phyloP scores from a whole-genome alignment of 2,329 filamentous ascomycete genomes.

The Coniochaeta prunicola region DNA sequence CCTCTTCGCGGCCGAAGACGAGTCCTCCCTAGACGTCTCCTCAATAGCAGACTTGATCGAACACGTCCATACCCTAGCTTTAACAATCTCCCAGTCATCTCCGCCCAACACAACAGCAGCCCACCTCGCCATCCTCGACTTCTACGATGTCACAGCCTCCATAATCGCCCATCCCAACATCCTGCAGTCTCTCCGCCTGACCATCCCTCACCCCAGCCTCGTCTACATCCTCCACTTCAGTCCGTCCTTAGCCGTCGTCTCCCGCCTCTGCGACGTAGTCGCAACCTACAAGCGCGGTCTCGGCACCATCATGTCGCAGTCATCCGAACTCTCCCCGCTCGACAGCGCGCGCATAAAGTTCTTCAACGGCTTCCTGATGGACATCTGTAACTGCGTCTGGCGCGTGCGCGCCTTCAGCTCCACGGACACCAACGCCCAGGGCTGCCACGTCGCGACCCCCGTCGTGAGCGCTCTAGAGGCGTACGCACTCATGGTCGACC shows the following conservation, averaged over 20 bases:
- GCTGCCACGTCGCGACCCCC: slow-evolving; percentile 39
- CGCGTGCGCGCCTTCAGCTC: slow-evolving; percentile 62
- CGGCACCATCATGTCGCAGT: slow-evolving; percentile 50
- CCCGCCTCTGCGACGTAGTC: slow-evolving; percentile 62
- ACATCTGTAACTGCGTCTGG: slow-evolving; percentile 81
- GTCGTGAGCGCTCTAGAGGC: slow-evolving; percentile 36
- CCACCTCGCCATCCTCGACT: slow-evolving; percentile 56
- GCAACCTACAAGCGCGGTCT: slow-evolving; percentile 69
- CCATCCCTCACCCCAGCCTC: slow-evolving; percentile 58
- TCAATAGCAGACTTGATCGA: slow-evolving; percentile 34
- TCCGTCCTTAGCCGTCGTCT: slow-evolving; percentile 53
- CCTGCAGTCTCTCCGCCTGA: slow-evolving; percentile 50
- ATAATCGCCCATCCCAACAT: slow-evolving; percentile 45
- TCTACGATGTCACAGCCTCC: slow-evolving; percentile 57
- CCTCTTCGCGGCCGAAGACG: slow-evolving; percentile 31
- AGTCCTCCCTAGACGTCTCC: slow-evolving; percentile 26
- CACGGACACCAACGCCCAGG: slow-evolving; percentile 55
- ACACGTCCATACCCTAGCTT: slow-evolving; percentile 47
- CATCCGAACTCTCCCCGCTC: slow-evolving; percentile 31
- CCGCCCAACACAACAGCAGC: slow-evolving; percentile 27
- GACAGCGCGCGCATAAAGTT: slow-evolving; percentile 54
- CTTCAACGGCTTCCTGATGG: slow-evolving; percentile 83
- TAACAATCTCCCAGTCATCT: slow-evolving; percentile 52
- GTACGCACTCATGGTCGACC: slow-evolving; percentile 43
- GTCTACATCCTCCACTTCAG: slow-evolving; percentile 67